phyloP scores from a whole-genome alignment of 2,329 filamentous ascomycete genomes.

The Sarocladiaceae sp. region DNA sequence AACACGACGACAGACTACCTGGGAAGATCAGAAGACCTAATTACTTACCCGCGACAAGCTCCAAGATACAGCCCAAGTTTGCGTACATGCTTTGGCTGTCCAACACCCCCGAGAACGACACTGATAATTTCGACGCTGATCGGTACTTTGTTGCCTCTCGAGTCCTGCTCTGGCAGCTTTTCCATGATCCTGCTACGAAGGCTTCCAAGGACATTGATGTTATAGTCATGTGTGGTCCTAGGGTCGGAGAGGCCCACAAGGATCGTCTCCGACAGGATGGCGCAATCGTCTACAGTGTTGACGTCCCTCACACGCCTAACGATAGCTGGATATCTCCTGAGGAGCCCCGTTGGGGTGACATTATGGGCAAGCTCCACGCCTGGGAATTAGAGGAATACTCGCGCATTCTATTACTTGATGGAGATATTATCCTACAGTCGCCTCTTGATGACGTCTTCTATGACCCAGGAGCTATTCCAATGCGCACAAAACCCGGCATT shows the following conservation, averaged over 20 bases:
- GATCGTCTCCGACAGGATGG: conserved; percentile 8
- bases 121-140: conserved; percentile 1
- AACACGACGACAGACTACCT: no score
- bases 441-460: conserved; percentile 8
- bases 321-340: conserved; percentile 9
- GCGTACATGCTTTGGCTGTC: conserved; percentile 6
- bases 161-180: conserved; percentile 8
- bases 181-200: conserved; percentile 6
- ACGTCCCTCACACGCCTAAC: neutral
- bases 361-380: conserved; percentile 11
- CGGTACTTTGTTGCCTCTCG: conserved; percentile 10
- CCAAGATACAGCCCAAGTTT: no score
- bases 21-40: no score
- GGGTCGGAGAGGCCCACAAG: conserved; percentile 1
- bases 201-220: neutral
- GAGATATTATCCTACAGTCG: conserved; percentile 5
- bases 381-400: conserved; percentile 11
- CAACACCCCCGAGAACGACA: neutral
- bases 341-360: conserved; percentile 1
- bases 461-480: neutral
- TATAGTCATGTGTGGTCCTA: conserved; percentile 2
- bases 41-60: no score
- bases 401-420: conserved; percentile 7
- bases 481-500: conserved; percentile 4
- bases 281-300: neutral